A percentile compares a stretch with the other conserved stretches of the same genome.
phyloP scores from a whole-genome alignment of 305 asterid species.

The Striga hermonthica region DNA sequence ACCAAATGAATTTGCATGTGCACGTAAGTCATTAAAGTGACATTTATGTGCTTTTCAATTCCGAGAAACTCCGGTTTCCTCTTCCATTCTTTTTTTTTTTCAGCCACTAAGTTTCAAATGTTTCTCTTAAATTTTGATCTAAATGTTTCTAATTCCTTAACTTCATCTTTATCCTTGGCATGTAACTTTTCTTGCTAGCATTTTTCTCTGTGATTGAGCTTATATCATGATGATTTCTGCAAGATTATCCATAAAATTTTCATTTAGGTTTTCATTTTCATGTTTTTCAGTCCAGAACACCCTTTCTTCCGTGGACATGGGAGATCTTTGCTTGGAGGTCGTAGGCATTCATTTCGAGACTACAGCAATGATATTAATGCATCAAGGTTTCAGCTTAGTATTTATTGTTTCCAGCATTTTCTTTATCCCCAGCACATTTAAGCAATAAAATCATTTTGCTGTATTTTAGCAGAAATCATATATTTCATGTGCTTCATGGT shows the following conservation, averaged over 20 bases:
- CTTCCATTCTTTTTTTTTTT: not conserved
- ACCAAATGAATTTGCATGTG: not conserved
- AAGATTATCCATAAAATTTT: not conserved
- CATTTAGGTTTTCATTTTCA: constrained; percentile 14
- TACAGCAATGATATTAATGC: constrained; percentile 51
- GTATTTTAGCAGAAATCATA: not conserved
- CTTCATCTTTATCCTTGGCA: too few relatives aligned
- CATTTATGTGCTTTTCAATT: not conserved
- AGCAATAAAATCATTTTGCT: constrained; percentile 28
- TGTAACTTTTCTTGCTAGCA: not conserved
- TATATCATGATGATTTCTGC: constrained; percentile 22
- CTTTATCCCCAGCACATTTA: not conserved
- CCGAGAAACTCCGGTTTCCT: not conserved
- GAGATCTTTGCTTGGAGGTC: constrained; percentile 83
- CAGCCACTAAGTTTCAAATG: too few relatives aligned
- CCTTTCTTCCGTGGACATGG: constrained; percentile 66
- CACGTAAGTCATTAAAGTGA: not conserved
- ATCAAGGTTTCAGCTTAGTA: constrained; percentile 54
- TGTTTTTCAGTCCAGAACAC: constrained; percentile 69
- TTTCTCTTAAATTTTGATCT: too few relatives aligned
- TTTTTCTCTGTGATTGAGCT: constrained; percentile 4
- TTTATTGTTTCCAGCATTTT: constrained; percentile 26
- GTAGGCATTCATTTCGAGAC: constrained; percentile 53
- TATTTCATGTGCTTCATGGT: constrained; percentile 6
- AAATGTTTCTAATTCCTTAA: too few relatives aligned